Evolutionary conservation across 78 protist species (phyloP), one percentile per base, ranked within the genome.

Genomic region (Protostelium mycophagum): DNA sequence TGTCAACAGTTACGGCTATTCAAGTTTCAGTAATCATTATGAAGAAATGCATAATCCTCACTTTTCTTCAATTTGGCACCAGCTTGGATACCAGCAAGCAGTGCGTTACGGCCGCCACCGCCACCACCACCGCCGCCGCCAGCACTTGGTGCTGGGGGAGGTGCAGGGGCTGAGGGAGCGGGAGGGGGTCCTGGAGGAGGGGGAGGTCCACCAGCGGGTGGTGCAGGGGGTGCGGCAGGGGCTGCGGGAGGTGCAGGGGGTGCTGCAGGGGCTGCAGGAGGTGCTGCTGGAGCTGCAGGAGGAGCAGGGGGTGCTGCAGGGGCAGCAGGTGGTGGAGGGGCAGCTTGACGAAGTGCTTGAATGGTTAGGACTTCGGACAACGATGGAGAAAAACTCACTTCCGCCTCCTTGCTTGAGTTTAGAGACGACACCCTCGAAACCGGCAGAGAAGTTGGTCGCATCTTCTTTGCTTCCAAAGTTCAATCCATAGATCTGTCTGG

Each of bases 401-500:
- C 73, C 5, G 5, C 73, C 38, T 9, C 86, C 92, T 10, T 73
- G 73, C 87, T 92, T 92, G 84, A 92, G 34, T 0, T 35, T 36
- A 63, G 36, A 86, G 39, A 92, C 84, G 28, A 92, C 90, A 38
- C 89, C 86, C 85, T 92, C 94, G 63, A 92, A 89, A 37, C 94
- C 94, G 37, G 35, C 37, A 29, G 91, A 91, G 38, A 93, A 93
- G 28, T 36, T 73, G 28, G 88, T 91, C 84, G 95, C 95, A 37
- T 88, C 92, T 0, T 63, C 88, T 83, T 87, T 93, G 1, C 87
- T 34, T 1, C 88, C 73, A 36, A 93, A 93, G 85, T 93, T 93
- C 38, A 93, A 86, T 37, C 95, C 95, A 73, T 89, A 93, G 85
- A 90, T 90, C 36, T 91, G 88, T n/a, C 95, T 51, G 86, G 85